Conservation (phyloP, 1,284 basidiomycete genomes). For the Boletus sp. region DNA sequence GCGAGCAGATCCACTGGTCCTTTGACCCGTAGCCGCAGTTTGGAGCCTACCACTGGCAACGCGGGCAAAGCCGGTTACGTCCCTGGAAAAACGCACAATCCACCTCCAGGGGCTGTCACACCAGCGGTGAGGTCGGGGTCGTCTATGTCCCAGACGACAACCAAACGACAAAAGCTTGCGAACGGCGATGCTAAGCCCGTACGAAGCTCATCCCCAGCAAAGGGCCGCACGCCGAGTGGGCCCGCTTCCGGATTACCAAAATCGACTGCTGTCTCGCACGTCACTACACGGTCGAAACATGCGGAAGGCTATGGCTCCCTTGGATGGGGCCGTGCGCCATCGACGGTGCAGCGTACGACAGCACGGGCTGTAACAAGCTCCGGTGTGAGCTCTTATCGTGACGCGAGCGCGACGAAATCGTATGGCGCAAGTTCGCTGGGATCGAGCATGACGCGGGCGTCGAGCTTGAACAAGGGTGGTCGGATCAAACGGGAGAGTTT, state of each 20-base stretch:
- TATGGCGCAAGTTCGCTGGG: constrained; percentile 22
- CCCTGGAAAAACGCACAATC: constrained; percentile 27
- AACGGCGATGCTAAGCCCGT: constrained; percentile 33
- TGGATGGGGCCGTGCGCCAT: constrained; percentile 31
- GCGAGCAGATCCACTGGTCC: constrained; percentile 44
- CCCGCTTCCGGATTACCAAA: constrained; percentile 19
- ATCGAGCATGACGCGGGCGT: constrained; percentile 26
- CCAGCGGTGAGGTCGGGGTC: constrained; percentile 56
- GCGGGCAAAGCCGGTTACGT: constrained; percentile 22
- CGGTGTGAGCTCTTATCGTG: constrained; percentile 14
- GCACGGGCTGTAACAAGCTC: constrained; percentile 24
- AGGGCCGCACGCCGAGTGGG: constrained; percentile 28
- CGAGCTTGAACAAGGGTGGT: constrained; percentile 43
- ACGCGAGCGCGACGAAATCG: constrained; percentile 14
- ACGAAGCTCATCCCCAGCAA: constrained; percentile 25
- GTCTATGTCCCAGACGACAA: constrained; percentile 41
- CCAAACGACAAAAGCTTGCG: constrained; percentile 54
- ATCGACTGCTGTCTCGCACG: constrained; percentile 8
- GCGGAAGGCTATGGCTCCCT: constrained; percentile 25
- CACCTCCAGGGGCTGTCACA: constrained; percentile 43
- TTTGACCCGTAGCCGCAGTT: constrained; percentile 27
- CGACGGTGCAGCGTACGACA: constrained; percentile 25
- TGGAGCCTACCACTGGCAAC: constrained; percentile 24
- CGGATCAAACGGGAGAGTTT: constrained; percentile 62
- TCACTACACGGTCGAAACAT: constrained; percentile 26